These are phyloP conservation scores for Petasospora fabianii DNA, from an alignment of 1,139 yeast genomes.

Conservation along the genomic window DNA sequence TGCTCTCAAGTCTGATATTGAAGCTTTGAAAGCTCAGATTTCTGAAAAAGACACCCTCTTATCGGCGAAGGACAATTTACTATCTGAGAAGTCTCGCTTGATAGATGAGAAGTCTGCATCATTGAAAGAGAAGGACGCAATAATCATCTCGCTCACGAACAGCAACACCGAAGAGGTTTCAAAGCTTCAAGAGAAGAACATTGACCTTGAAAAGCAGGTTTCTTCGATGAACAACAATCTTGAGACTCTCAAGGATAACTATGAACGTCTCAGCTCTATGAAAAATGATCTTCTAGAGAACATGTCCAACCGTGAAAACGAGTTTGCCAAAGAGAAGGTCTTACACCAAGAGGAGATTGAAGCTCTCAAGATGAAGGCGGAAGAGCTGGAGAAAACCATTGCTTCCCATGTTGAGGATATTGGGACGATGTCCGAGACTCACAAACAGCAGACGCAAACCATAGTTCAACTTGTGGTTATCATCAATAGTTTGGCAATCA, in stretches of 20 bases:
- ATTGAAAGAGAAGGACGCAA: slow-evolving; percentile 12
- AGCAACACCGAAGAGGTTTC: slow-evolving; percentile 1
- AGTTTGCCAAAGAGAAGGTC: slow-evolving; percentile 51
- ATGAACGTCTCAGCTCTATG: slow-evolving; percentile 35
- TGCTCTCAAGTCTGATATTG: slow-evolving; percentile 6
- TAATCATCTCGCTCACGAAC: slow-evolving; percentile 5
- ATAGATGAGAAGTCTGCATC: slow-evolving; percentile 23
- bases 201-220: slow-evolving; percentile 8
- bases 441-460: slow-evolving; percentile 13
- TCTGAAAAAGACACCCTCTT: slow-evolving; percentile 26
- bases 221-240: slow-evolving; percentile 14
- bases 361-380: slow-evolving; percentile 38
- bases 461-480: slow-evolving; percentile 28
- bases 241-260: slow-evolving; percentile 20
- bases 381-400: slow-evolving; percentile 46
- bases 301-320: slow-evolving; percentile 60
- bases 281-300: slow-evolving; percentile 65
- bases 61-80: slow-evolving; percentile 20
- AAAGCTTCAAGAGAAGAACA: slow-evolving; percentile 1
- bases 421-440: slow-evolving; percentile 1
- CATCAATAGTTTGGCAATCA: slow-evolving; percentile 27
- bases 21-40: slow-evolving; percentile 26
- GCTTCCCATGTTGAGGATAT: slow-evolving; percentile 31
- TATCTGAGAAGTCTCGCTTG: neutral
- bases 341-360: slow-evolving; percentile 48